Evolutionary conservation across 2,329 filamentous ascomycete species (phyloP), one percentile per base, ranked within the genome.

Genomic region (Diaporthe australafricana): DNA sequence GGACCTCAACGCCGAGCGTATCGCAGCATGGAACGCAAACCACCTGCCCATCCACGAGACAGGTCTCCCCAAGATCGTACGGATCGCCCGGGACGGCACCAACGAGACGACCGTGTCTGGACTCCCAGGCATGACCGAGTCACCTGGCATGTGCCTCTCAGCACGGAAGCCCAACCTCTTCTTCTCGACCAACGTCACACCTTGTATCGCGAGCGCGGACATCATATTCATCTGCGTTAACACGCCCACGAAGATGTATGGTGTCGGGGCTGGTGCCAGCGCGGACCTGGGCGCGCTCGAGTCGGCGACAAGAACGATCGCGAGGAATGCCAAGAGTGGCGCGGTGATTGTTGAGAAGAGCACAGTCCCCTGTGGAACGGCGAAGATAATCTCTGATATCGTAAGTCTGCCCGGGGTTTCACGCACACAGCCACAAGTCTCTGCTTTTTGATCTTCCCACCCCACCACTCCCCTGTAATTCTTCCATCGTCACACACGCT

Each of bases 321-420:
- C 89, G 2, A 79, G 84, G 47, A 83, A 87, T 67, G 86, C 89
- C 2, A 86, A 83, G 57, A 78, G 80, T 9, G 87, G 87, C 30
- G 85, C 88, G 45, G 89, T 91, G 70, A 83, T 92, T 25, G 89
- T 92, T 6, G 89, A 91, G 79, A 92, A 91, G 80, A 89, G 87
- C 74, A 92, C 90, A 0, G 90, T 92, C 9, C 90, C 90, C 11
- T 90, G 88, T 76, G 83, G 88, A 48, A 91, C 89, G 1, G 88
- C 89, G 2, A 83, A 89, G 42, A 85, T 85, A 50, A 87, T 91
- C 70, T 83, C 85, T 73, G 83, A 87, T 70, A 89, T 88, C 72
- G 86, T 91, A 80, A 78, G 80, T 76, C 56, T 60, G 32, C 67
- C 48, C 25, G 56, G 47, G 47, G 68, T 70, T 56, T 66, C 69